A percentile compares a stretch with the other conserved stretches of the same genome.
These are phyloP conservation scores for Eucalyptus pumila DNA, from an alignment of 345 rosid species.

Conservation along the genomic window DNA sequence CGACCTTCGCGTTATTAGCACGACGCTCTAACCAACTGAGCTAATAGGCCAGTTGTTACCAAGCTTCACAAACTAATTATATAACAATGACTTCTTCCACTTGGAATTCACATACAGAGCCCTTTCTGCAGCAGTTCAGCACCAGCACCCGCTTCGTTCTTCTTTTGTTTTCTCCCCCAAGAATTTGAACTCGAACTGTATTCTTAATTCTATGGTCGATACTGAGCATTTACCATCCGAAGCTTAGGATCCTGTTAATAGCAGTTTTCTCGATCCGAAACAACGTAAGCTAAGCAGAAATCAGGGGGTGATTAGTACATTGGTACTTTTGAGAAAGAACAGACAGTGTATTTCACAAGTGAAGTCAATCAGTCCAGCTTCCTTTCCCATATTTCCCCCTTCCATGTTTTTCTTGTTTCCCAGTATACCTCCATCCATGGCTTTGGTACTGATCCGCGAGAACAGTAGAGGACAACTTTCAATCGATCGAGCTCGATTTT, in stretches of 20 bases:
- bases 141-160: neutral
- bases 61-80: rapidly evolving
- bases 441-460: neutral
- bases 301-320: neutral
- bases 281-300: neutral
- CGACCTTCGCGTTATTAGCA: conserved; percentile 97
- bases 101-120: rapidly evolving
- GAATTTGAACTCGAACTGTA: neutral
- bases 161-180: neutral
- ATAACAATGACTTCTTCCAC: rapidly evolving
- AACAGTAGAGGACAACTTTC: neutral
- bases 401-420: neutral
- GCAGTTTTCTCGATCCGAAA: neutral
- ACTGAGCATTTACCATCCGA: rapidly evolving
- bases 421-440: neutral
- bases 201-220: neutral
- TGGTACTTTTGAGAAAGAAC: neutral
- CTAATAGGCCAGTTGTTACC: neutral
- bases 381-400: too few species aligned
- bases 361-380: too few species aligned
- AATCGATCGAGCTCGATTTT: neutral
- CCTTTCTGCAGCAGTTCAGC: neutral
- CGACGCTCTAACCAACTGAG: conserved; percentile 56
- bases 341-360: too few species aligned
- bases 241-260: neutral